Conservation (phyloP, 441 rosid species). For the Francoa sonchifolia region DNA sequence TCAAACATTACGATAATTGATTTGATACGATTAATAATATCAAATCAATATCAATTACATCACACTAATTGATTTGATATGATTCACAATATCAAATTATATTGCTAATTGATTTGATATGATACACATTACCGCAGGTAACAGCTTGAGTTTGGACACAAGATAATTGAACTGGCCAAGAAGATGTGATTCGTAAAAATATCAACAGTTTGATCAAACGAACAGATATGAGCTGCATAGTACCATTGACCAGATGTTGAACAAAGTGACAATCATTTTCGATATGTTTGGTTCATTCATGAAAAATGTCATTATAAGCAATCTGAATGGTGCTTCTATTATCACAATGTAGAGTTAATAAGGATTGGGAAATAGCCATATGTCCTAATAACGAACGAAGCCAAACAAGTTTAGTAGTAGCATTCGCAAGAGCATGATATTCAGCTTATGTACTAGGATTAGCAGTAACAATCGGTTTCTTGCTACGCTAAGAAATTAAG, state of each 20-base stretch:
- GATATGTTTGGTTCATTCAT: background rate
- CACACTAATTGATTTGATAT: too few relatives aligned
- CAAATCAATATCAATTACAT: too few relatives aligned
- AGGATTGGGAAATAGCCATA: background rate
- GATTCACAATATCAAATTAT: too few relatives aligned
- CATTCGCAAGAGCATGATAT: background rate
- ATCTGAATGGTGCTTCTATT: background rate
- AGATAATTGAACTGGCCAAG: background rate
- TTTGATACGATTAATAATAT: too few relatives aligned
- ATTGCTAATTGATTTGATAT: too few relatives aligned
- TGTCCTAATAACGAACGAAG: background rate
- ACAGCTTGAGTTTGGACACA: background rate
- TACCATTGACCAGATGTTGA: background rate
- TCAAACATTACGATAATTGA: too few relatives aligned
- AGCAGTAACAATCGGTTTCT: background rate
- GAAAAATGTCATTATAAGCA: background rate
- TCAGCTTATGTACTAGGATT: background rate
- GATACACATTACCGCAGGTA: too few relatives aligned
- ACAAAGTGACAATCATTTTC: slow-evolving; percentile 1
- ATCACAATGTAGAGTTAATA: background rate
- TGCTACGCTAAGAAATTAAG: background rate
- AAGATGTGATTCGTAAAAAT: background rate
- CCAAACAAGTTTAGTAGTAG: background rate
- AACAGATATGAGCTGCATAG: background rate
- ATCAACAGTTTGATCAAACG: background rate